Conservation (phyloP, 2,329 filamentous ascomycete species). For the Diaporthe velutina region DNA sequence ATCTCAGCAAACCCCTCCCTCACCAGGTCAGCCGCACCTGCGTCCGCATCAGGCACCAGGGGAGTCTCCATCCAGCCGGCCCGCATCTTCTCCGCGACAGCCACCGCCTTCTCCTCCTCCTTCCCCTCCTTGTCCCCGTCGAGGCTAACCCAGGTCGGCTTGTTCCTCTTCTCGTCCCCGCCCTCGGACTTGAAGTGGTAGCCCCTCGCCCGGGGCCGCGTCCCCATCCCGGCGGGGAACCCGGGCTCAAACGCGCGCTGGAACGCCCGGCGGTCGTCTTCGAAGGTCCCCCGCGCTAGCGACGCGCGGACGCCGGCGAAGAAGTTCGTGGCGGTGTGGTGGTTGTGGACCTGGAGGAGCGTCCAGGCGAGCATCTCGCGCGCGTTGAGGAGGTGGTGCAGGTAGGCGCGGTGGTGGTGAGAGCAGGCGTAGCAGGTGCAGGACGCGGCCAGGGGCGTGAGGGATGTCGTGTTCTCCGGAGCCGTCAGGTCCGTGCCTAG, state of each 20-base stretch:
- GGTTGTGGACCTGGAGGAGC: conserved; percentile 92
- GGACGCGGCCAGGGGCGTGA: conserved; percentile 70
- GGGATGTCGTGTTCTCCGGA: conserved; percentile 68
- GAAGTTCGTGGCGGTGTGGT: conserved; percentile 78
- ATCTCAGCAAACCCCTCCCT: conserved; percentile 68
- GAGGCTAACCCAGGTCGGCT: conserved; percentile 74
- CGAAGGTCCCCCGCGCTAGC: conserved; percentile 74
- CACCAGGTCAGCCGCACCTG: conserved; percentile 64
- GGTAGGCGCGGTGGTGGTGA: conserved; percentile 85
- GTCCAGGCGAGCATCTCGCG: conserved; percentile 99
- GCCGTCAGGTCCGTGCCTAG: conserved; percentile 87
- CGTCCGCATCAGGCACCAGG: conserved; percentile 60
- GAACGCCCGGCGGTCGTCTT: conserved; percentile 60
- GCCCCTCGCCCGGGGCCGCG: conserved; percentile 83
- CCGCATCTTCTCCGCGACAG: conserved; percentile 53
- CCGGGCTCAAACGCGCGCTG: conserved; percentile 72
- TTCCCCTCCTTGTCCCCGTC: conserved; percentile 44
- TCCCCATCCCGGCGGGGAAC: conserved; percentile 80
- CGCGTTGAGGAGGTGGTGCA: conserved; percentile 88
- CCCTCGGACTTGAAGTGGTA: conserved; percentile 84
- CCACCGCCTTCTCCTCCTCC: conserved; percentile 44
- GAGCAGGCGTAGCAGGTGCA: conserved; percentile 89
- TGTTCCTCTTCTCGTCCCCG: conserved; percentile 76
- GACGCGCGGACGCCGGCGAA: conserved; percentile 77
- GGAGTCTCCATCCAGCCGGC: conserved; percentile 63